Evolutionary conservation across 495 filamentous ascomycete genomes (phyloP), one percentile per base, ranked within the genome.

Genomic region (Talaromyces ruber): DNA sequence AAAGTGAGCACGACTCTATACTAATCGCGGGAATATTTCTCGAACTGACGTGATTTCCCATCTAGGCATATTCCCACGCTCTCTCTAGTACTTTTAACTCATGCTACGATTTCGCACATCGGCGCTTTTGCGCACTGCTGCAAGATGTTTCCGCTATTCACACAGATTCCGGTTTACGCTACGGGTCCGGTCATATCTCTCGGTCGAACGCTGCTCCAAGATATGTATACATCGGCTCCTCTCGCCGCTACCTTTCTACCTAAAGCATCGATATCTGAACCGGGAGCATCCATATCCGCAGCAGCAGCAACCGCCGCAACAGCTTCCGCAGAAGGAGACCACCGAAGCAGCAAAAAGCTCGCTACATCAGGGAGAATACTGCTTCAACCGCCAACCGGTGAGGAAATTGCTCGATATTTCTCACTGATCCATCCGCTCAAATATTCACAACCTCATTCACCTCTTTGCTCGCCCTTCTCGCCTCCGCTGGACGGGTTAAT

Each of bases 111-210:
- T 24, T 81, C 88, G 30, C 95, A 98, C 72, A 84, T 99, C 59
- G 94, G 89, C 63, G 95, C 94, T 52, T 97, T 89, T 67, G 94
- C 90, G 50, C 93, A 99, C 71, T 97, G 92, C 80, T 99, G 95
- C 84, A 96, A 96, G 72, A 86, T 96, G 72, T 88, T 97, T 66
- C 93, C 95, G 59, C 82, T 88, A 47, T 98, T 99, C 74, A 88
- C 87, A 1, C 85, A 91, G 62, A 92, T 99, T 62, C 94, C 94
- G n/a, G 86, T 96, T 34, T 99, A 98, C 71, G 94, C 95, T 24
- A 99, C 94, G 5, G 86, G 86, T 39, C 94, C 94, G 11, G 90
- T 99, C 57, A 91, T 97, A 64, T 88, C 93, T 5, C 86, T 98
- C 32, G 95, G 94, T 4, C 88, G 93, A 21, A 95, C 93, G 2